These are phyloP conservation scores for Aphanoascus verrucosus DNA, from an alignment of 2,329 filamentous ascomycete genomes.

Conservation along the genomic window DNA sequence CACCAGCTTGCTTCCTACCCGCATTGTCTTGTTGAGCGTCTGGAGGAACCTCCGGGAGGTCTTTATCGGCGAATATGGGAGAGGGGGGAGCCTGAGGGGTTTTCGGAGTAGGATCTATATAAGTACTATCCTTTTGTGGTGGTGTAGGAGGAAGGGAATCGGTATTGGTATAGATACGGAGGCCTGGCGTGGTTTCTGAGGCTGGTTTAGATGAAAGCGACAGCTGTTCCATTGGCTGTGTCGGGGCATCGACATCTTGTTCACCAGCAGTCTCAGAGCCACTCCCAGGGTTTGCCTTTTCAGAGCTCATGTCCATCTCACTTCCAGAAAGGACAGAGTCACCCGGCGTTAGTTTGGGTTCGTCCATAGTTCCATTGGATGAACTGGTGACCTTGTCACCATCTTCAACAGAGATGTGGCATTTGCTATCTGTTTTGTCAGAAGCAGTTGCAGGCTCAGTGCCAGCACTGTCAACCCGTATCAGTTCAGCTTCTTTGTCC, in stretches of 20 bases:
- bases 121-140: conserved; percentile 43
- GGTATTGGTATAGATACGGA: conserved; percentile 9
- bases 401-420: conserved; percentile 4
- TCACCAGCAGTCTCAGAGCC: not conserved
- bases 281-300: not conserved
- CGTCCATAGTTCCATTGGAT: conserved; percentile 6
- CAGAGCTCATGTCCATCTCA: not conserved
- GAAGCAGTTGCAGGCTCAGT: not conserved
- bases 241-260: not conserved
- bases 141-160: conserved; percentile 35
- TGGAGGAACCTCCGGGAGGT: conserved; percentile 29
- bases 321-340: not conserved
- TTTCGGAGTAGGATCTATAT: conserved; percentile 41
- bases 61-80: conserved; percentile 32
- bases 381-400: not conserved
- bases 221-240: conserved; percentile 6
- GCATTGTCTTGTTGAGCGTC: conserved; percentile 18
- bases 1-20: conserved; percentile 37
- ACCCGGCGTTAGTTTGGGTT: not conserved
- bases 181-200: not conserved
- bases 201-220: conserved; percentile 9
- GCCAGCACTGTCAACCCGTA: not conserved
- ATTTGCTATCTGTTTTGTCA: not conserved
- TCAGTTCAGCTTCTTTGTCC: not conserved
- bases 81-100: conserved; percentile 35